Conservation (phyloP, 2,329 filamentous ascomycete genomes). For the Apiospora aurea region DNA sequence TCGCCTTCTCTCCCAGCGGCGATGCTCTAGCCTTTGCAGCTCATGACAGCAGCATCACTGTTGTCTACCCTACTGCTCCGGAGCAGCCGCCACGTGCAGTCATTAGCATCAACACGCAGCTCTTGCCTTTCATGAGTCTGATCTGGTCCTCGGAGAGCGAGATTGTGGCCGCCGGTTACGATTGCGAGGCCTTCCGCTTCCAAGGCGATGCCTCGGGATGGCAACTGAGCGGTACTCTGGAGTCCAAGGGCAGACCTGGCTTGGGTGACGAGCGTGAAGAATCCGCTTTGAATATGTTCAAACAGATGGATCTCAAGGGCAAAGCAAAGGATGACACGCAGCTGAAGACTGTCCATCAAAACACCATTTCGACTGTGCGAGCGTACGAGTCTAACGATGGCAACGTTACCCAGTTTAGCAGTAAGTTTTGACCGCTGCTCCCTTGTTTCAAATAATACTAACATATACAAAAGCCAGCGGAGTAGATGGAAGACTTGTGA, state of each 20-base stretch:
- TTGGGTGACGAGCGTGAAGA: conserved; percentile 77
- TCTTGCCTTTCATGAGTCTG: conserved; percentile 90
- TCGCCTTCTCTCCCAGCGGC: conserved; percentile 91
- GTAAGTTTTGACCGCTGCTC: conserved; percentile 60
- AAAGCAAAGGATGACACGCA: conserved; percentile 92
- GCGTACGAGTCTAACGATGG: conserved; percentile 73
- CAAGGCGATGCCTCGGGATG: conserved; percentile 80
- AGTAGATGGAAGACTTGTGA: conserved; percentile 81
- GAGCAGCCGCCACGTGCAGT: conserved; percentile 93
- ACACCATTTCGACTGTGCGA: conserved; percentile 88
- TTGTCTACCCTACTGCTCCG: conserved; percentile 91
- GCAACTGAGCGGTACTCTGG: conserved; percentile 82
- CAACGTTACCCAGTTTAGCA: conserved; percentile 81
- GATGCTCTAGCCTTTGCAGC: conserved; percentile 93
- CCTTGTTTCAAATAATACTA: conserved; percentile 35
- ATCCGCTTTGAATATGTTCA: conserved; percentile 96
- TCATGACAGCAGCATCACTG: conserved; percentile 95
- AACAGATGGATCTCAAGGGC: conserved; percentile 97
- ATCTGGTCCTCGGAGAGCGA: conserved; percentile 92
- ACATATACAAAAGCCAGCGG: conserved; percentile 68
- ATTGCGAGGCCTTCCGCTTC: conserved; percentile 89
- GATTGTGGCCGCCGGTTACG: conserved; percentile 94
- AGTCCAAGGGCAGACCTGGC: conserved; percentile 72
- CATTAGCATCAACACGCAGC: conserved; percentile 85
- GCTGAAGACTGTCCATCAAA: conserved; percentile 94